Conservation (phyloP, 352 stramenopile genomes). For the Stephanocyclus meneghinianus region DNA sequence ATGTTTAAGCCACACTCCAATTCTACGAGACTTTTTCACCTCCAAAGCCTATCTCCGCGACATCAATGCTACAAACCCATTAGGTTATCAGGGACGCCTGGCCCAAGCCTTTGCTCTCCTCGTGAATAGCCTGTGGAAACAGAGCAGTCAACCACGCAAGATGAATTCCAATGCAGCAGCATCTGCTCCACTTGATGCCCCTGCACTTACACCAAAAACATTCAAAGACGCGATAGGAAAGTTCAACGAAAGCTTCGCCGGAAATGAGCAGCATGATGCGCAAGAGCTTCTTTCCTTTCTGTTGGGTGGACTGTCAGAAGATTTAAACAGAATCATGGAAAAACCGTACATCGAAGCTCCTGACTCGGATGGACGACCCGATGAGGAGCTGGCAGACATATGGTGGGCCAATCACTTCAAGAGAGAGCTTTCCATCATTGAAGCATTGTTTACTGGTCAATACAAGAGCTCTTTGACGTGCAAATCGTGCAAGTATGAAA, state of each 20-base stretch:
- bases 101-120: slow-evolving; percentile 86
- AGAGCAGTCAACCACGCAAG: slow-evolving; percentile 22
- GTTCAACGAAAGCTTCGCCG: slow-evolving; percentile 84
- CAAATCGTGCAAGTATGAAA: slow-evolving; percentile 91
- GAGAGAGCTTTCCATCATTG: slow-evolving; percentile 97
- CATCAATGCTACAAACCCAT: slow-evolving; percentile 87
- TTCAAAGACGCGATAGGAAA: slow-evolving; percentile 82
- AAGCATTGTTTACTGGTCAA: slow-evolving; percentile 98
- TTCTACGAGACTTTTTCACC: slow-evolving; percentile 97
- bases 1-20: slow-evolving; percentile 95
- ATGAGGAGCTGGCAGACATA: slow-evolving; percentile 95
- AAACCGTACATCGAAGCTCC: slow-evolving; percentile 86
- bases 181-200: slow-evolving; percentile 58
- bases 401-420: slow-evolving; percentile 99
- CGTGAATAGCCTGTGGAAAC: slow-evolving; percentile 85
- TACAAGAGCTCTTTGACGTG: slow-evolving; percentile 98
- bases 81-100: slow-evolving; percentile 86
- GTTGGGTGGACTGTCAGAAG: slow-evolving; percentile 74
- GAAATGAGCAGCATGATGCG: slow-evolving; percentile 88
- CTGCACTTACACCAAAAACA: slow-evolving; percentile 76
- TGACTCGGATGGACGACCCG: slow-evolving; percentile 90
- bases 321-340: slow-evolving; percentile 84
- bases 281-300: slow-evolving; percentile 86
- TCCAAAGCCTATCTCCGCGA: slow-evolving; percentile 90
- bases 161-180: slow-evolving; percentile 26